A percentile compares a stretch with the other conserved stretches of the same genome.
Evolutionary conservation across 805 yeast species (phyloP).

Genomic region (Ogataea chonburiensis): DNA sequence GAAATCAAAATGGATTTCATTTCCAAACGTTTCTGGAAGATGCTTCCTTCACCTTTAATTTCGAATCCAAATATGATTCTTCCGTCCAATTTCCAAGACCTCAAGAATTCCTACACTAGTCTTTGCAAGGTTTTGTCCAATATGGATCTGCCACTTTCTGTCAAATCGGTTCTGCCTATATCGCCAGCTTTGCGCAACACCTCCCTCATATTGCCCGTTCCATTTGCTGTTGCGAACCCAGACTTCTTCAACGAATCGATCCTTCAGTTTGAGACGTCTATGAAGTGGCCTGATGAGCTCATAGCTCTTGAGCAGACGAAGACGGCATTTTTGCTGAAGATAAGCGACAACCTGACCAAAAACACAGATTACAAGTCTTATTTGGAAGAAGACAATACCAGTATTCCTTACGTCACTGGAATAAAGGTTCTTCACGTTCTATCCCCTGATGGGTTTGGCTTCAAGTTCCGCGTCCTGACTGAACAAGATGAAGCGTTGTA

Average conservation of each 20-base stretch:
- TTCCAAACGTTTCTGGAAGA: slow-evolving; percentile 45
- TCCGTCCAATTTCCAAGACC: slow-evolving; percentile 40
- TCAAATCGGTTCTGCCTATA: slow-evolving; percentile 71
- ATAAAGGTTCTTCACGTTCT: slow-evolving; percentile 60
- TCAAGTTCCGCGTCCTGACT: slow-evolving; percentile 69
- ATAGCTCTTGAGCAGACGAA: slow-evolving; percentile 84
- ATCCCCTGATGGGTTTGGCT: slow-evolving; percentile 89
- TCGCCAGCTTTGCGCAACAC: slow-evolving; percentile 76
- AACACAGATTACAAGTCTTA: slow-evolving; percentile 56
- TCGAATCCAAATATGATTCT: slow-evolving; percentile 49
- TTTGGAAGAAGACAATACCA: slow-evolving; percentile 60
- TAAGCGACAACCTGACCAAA: slow-evolving; percentile 46
- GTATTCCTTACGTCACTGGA: slow-evolving; percentile 63
- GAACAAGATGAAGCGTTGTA: slow-evolving; percentile 82
- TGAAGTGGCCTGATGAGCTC: slow-evolving; percentile 95
- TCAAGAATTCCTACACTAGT: slow-evolving; percentile 51
- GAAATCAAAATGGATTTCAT: slow-evolving; percentile 37
- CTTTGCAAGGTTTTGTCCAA: slow-evolving; percentile 47
- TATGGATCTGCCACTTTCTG: slow-evolving; percentile 63
- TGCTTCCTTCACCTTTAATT: slow-evolving; percentile 58
- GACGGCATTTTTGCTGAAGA: slow-evolving; percentile 79
- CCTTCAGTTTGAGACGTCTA: slow-evolving; percentile 83
- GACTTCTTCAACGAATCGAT: slow-evolving; percentile 79
- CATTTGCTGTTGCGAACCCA: slow-evolving; percentile 71
- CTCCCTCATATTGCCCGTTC: slow-evolving; percentile 75